These are phyloP conservation scores for Fusarium luffae DNA, from an alignment of 2,329 filamentous ascomycete genomes.

Conservation along the genomic window DNA sequence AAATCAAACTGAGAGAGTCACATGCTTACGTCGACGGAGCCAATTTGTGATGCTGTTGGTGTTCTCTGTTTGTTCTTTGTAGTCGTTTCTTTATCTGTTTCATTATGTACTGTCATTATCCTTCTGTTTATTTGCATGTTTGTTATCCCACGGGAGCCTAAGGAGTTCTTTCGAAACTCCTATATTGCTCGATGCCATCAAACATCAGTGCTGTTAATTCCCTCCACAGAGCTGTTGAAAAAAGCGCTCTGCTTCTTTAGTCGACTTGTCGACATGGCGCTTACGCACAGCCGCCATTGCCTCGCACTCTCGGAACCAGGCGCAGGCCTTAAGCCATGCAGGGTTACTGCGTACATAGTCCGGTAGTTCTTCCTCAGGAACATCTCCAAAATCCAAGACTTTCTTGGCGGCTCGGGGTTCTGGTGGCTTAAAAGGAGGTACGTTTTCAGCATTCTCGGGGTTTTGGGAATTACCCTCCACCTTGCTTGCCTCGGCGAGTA, in stretches of 20 bases:
- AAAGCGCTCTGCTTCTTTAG: conserved; percentile 40
- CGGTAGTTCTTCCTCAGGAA: conserved; percentile 56
- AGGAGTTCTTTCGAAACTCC: conserved; percentile 1
- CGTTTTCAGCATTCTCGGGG: conserved; percentile 11
- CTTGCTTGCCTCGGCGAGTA: conserved; percentile 40
- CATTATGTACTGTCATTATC: not conserved
- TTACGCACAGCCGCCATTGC: conserved; percentile 23
- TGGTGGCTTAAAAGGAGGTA: conserved; percentile 42
- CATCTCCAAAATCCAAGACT: conserved; percentile 52
- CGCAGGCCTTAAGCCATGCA: conserved; percentile 57
- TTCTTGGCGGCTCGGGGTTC: conserved; percentile 47
- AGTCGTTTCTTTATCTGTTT: not conserved
- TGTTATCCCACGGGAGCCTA: not conserved
- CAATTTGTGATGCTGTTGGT: not conserved
- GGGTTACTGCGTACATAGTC: conserved; percentile 57
- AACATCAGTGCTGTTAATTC: not conserved
- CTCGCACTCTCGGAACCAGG: conserved; percentile 51
- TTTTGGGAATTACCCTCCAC: conserved; percentile 24
- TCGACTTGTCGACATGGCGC: conserved; percentile 28
- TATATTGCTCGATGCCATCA: not conserved
- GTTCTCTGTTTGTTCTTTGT: not conserved
- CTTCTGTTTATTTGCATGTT: not conserved
- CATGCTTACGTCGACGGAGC: not conserved
- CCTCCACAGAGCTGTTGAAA: conserved; percentile 25
- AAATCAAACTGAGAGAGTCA: not conserved